Evolutionary conservation across 164 flowering plant genomes (phyloP).

Genomic region (Magnolia changhungtana): DNA sequence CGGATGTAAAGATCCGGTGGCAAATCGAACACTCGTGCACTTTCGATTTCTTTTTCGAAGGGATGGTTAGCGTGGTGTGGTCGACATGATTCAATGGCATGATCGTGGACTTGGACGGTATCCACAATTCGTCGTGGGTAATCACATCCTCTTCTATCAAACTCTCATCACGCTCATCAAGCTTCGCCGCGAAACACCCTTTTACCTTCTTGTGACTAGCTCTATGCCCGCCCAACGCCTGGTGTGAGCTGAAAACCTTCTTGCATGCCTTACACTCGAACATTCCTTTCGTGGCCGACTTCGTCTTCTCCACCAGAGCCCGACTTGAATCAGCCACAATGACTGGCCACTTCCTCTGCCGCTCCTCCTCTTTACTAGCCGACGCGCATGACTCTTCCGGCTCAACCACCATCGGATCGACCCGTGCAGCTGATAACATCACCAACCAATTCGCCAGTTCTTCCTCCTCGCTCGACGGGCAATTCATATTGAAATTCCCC

Average conservation of each 20-base stretch:
- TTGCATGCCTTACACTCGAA: slow-evolving; percentile 92
- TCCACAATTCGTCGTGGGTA: slow-evolving; percentile 46
- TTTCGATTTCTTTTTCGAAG: slow-evolving; percentile 57
- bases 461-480: slow-evolving; percentile 67
- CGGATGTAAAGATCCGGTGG: slow-evolving; percentile 73
- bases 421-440: slow-evolving; percentile 62
- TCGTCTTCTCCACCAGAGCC: slow-evolving; percentile 31
- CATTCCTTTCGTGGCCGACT: slow-evolving; percentile 50
- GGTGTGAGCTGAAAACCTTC: slow-evolving; percentile 88
- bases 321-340: slow-evolving; percentile 4
- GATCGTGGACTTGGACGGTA: slow-evolving; percentile 27
- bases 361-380: slow-evolving; percentile 64
- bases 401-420: slow-evolving; percentile 46
- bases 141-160: slow-evolving; percentile 46
- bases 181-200: slow-evolving; percentile 79
- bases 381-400: slow-evolving; percentile 80
- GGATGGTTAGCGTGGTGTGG: neutral
- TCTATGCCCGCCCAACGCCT: slow-evolving; percentile 91
- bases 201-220: slow-evolving; percentile 98
- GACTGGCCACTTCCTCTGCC: slow-evolving; percentile 8
- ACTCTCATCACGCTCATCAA: slow-evolving; percentile 45
- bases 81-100: slow-evolving; percentile 24
- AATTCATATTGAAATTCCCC: slow-evolving; percentile 31
- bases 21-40: slow-evolving; percentile 89
- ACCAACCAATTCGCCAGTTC: slow-evolving; percentile 79